These are phyloP conservation scores for Colletotrichum simmondsii DNA, from an alignment of 2,329 filamentous ascomycete genomes.

Conservation along the genomic window DNA sequence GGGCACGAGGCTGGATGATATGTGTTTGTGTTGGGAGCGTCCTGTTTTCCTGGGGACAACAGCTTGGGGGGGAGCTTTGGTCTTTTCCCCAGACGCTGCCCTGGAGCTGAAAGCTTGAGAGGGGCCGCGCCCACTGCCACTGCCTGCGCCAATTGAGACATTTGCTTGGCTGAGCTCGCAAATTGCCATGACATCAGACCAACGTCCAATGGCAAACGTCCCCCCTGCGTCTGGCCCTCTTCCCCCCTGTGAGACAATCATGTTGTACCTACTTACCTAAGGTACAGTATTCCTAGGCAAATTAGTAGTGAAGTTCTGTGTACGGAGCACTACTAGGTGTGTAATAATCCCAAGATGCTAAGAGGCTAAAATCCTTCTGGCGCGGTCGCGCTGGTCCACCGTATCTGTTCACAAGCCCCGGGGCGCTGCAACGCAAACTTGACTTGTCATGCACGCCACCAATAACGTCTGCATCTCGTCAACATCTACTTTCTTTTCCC, in stretches of 20 bases:
- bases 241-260: slow-evolving; percentile 14
- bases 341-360: too few species aligned
- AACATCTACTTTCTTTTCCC: slow-evolving; percentile 26
- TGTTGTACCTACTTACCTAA: background rate
- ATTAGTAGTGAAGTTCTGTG: too few species aligned
- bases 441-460: background rate
- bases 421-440: background rate
- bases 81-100: background rate
- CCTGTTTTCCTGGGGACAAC: background rate
- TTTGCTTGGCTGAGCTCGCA: slow-evolving; percentile 23
- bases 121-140: background rate
- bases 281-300: too few species aligned
- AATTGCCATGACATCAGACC: slow-evolving; percentile 31
- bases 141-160: slow-evolving; percentile 23
- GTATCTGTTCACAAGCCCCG: background rate
- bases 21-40: background rate
- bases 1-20: background rate
- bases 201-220: background rate
- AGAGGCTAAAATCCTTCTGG: background rate
- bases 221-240: background rate
- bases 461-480: slow-evolving; percentile 1
- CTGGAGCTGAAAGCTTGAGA: slow-evolving; percentile 21
- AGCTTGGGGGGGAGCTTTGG: background rate
- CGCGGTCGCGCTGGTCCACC: background rate
- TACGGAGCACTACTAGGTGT: too few species aligned